phyloP scores from a whole-genome alignment of 2,329 filamentous ascomycete genomes.

The Cladosporium sp. region DNA sequence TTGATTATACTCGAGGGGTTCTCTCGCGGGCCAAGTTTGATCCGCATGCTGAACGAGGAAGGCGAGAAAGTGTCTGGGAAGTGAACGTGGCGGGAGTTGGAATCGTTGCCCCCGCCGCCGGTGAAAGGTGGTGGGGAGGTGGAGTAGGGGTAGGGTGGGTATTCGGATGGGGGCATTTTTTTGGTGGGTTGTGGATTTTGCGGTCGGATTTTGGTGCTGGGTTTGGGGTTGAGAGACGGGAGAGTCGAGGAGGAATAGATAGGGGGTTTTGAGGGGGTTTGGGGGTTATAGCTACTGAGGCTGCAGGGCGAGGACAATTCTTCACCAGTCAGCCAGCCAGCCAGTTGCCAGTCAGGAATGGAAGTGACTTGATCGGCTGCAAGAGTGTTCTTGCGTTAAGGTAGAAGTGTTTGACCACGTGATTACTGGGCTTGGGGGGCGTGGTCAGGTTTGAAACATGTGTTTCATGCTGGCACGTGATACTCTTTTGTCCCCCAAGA shows the following conservation, averaged over 20 bases:
- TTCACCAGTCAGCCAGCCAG: no score
- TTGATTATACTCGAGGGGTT: slow-evolving; percentile 25
- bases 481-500: no score
- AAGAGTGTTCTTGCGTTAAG: background rate
- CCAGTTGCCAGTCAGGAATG: background rate
- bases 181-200: background rate
- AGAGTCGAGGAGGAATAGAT: background rate
- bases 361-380: slow-evolving; percentile 7
- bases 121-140: background rate
- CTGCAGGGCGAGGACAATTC: background rate
- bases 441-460: slow-evolving; percentile 7
- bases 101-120: background rate
- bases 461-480: slow-evolving; percentile 9
- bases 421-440: background rate
- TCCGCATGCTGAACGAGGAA: slow-evolving; percentile 21
- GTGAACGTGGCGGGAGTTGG: slow-evolving; percentile 17
- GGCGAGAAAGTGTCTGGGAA: slow-evolving; percentile 26
- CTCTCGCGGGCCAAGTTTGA: slow-evolving; percentile 25
- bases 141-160: slow-evolving; percentile 2
- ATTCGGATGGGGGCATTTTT: slow-evolving; percentile 9
- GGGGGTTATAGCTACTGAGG: no score
- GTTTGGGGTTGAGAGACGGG: background rate
- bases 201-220: background rate
- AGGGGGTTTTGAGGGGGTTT: background rate
- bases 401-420: no score